Conservation (phyloP, 2,329 filamentous ascomycete genomes). For the Reticulascus tulasneorum region DNA sequence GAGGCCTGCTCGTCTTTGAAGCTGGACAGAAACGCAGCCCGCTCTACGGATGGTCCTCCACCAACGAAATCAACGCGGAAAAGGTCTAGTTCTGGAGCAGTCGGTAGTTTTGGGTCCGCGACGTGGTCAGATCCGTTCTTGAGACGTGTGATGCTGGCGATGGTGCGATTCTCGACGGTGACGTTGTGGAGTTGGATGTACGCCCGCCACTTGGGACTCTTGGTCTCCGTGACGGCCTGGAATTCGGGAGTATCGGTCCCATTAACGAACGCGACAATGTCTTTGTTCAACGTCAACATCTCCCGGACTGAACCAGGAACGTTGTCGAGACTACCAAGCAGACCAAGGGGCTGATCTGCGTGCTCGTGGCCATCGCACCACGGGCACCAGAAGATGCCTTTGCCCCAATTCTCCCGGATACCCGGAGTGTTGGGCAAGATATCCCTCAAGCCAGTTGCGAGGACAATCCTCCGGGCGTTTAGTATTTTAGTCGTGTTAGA, state of each 20-base stretch:
- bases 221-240: slow-evolving; percentile 32
- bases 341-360: slow-evolving; percentile 52
- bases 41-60: slow-evolving; percentile 35
- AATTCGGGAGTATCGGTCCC: slow-evolving; percentile 48
- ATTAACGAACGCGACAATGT: slow-evolving; percentile 56
- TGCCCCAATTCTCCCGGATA: slow-evolving; percentile 50
- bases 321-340: slow-evolving; percentile 43
- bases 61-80: slow-evolving; percentile 51
- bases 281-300: slow-evolving; percentile 49
- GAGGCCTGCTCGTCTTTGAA: slow-evolving; percentile 45
- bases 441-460: slow-evolving; percentile 55
- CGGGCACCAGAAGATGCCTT: slow-evolving; percentile 60
- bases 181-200: slow-evolving; percentile 49
- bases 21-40: slow-evolving; percentile 49
- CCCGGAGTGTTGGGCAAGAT: slow-evolving; percentile 53
- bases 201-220: slow-evolving; percentile 41
- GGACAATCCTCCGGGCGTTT: slow-evolving; percentile 50
- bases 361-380: slow-evolving; percentile 64
- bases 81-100: slow-evolving; percentile 45
- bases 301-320: slow-evolving; percentile 44
- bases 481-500: slow-evolving; percentile 22
- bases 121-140: slow-evolving; percentile 33
- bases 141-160: slow-evolving; percentile 44
- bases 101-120: slow-evolving; percentile 37
- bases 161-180: slow-evolving; percentile 52